Percentiles rank a stretch among this genome's conserved stretches.
Conservation (phyloP, 768 basidiomycete genomes). For the Podaxis pistillaris region DNA sequence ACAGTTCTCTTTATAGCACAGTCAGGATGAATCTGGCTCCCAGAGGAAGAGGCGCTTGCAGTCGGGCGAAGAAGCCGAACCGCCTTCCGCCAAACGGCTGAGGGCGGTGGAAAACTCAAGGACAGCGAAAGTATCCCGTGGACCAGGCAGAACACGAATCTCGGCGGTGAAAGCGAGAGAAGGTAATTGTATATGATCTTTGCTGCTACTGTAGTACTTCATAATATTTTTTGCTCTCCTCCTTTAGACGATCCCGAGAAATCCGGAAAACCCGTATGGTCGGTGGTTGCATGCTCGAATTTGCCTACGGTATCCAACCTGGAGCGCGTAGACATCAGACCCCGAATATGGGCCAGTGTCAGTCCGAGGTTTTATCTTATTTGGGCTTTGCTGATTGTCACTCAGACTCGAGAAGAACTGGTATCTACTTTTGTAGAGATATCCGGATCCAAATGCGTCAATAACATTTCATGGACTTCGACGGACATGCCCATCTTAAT, state of each 20-base stretch:
- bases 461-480: conserved; percentile 6
- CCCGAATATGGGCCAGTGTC: conserved; percentile 7
- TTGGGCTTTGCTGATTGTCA: not conserved
- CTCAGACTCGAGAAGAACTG: conserved; percentile 6
- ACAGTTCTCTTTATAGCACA: conserved; percentile 7
- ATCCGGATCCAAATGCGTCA: conserved; percentile 12
- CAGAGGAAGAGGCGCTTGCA: not conserved
- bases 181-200: not conserved
- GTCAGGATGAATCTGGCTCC: not conserved
- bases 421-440: conserved; percentile 6
- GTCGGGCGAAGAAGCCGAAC: not conserved
- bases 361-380: not conserved
- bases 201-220: not conserved
- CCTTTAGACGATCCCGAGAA: not conserved
- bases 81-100: conserved; percentile 2
- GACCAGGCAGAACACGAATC: not conserved
- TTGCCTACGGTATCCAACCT: not conserved
- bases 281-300: not conserved
- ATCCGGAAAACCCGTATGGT: not conserved
- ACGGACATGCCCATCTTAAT: conserved; percentile 12
- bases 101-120: not conserved
- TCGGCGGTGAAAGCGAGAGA: not conserved
- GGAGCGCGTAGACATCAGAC: not conserved
- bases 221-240: not conserved
- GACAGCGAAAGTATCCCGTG: not conserved